These are phyloP conservation scores for Serendipita vermifera DNA, from an alignment of 768 basidiomycete species.

Conservation along the genomic window DNA sequence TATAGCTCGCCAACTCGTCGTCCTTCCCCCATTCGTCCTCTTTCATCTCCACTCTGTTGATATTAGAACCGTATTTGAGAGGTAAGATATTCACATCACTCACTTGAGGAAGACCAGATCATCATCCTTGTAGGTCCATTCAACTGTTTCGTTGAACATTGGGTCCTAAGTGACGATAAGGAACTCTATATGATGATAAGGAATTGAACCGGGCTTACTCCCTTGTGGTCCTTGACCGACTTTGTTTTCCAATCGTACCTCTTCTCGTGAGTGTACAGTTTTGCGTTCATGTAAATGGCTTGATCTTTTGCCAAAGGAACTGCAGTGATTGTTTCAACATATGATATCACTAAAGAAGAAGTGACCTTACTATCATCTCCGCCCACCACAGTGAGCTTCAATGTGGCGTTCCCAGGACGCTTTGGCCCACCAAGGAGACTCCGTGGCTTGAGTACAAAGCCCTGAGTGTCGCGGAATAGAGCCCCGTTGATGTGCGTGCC, in stretches of 20 bases:
- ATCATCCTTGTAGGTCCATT: conserved; percentile 40
- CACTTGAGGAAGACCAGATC: conserved; percentile 43
- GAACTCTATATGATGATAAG: neutral
- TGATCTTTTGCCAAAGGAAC: conserved; percentile 33
- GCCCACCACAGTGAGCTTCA: conserved; percentile 2
- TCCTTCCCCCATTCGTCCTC: conserved; percentile 13
- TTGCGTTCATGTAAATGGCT: conserved; percentile 32
- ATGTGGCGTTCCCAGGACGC: neutral
- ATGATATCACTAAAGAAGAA: conserved; percentile 13
- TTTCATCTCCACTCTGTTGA: conserved; percentile 3
- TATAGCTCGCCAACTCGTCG: conserved; percentile 18
- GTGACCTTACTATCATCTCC: conserved; percentile 6
- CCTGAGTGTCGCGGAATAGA: conserved; percentile 43
- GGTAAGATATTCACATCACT: conserved; percentile 14
- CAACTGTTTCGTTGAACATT: conserved; percentile 28
- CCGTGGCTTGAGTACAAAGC: conserved; percentile 42
- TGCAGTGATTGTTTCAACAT: conserved; percentile 17
- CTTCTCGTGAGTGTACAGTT: conserved; percentile 31
- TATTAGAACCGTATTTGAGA: conserved; percentile 19
- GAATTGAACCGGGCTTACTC: conserved; percentile 12
- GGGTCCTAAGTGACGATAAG: conserved; percentile 30
- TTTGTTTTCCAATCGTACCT: conserved; percentile 35
- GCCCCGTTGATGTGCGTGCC: conserved; percentile 44
- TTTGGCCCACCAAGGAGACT: conserved; percentile 14
- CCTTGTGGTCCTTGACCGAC: conserved; percentile 25